These are phyloP conservation scores for Tulasnella sp. DNA, from an alignment of 768 basidiomycete genomes.

Conservation along the genomic window DNA sequence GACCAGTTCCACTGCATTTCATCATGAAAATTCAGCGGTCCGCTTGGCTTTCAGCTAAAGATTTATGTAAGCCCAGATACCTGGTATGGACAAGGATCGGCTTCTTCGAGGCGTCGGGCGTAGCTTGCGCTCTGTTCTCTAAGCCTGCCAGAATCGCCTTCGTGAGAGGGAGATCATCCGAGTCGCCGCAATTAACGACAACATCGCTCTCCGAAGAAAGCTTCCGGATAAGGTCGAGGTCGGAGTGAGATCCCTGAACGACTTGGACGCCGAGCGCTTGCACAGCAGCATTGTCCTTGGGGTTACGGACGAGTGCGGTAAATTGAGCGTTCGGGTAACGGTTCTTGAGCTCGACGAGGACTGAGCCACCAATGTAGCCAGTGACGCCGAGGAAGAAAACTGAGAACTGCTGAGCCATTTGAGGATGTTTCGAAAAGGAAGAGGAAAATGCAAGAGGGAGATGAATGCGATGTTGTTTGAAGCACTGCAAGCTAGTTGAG, in stretches of 20 bases:
- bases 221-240: slow-evolving; percentile 33
- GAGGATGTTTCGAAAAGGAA: neutral
- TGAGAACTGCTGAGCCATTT: neutral
- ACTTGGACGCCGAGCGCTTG: slow-evolving; percentile 34
- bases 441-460: neutral
- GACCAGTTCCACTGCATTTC: slow-evolving; percentile 34
- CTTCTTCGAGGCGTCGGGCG: slow-evolving; percentile 18
- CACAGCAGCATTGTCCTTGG: slow-evolving; percentile 33
- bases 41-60: neutral
- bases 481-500: neutral
- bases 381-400: slow-evolving; percentile 35
- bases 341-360: slow-evolving; percentile 46
- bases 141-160: slow-evolving; percentile 40
- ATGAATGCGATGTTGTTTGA: neutral
- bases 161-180: slow-evolving; percentile 40
- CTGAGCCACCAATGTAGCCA: slow-evolving; percentile 41
- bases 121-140: slow-evolving; percentile 30
- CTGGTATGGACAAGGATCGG: slow-evolving; percentile 42
- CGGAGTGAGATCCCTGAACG: slow-evolving; percentile 31
- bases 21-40: slow-evolving; percentile 20
- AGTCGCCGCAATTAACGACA: slow-evolving; percentile 41
- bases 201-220: slow-evolving; percentile 37
- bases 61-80: slow-evolving; percentile 1
- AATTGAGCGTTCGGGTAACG: slow-evolving; percentile 39
- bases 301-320: slow-evolving; percentile 36